Evolutionary conservation across 2,329 filamentous ascomycete genomes (phyloP).

Genomic region (Cordyceps tenuipes): DNA sequence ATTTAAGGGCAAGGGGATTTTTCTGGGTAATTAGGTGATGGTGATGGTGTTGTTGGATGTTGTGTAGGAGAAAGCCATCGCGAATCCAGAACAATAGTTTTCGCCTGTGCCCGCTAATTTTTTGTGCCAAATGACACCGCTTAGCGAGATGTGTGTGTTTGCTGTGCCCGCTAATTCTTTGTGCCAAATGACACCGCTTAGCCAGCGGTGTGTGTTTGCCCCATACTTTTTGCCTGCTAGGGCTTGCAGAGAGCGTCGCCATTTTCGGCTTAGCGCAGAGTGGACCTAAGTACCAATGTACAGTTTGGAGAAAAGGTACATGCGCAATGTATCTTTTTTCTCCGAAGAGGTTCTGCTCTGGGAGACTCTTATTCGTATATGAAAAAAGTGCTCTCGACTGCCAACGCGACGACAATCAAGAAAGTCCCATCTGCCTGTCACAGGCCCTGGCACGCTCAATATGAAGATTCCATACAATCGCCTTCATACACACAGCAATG

Average conservation of each 20-base stretch:
- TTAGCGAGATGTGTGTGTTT: no score
- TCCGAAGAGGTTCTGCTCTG: neutral
- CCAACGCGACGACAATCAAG: no score
- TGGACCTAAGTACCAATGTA: conserved; percentile 25
- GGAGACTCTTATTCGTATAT: conserved; percentile 7
- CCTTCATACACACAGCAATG: conserved; percentile 43
- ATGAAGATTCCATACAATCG: conserved; percentile 58
- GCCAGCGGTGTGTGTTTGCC: conserved; percentile 9
- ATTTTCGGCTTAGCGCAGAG: neutral
- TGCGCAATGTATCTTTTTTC: conserved; percentile 26
- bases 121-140: neutral
- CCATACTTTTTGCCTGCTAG: neutral
- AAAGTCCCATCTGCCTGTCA: no score
- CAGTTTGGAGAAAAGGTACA: conserved; percentile 25
- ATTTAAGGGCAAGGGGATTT: conserved; percentile 71
- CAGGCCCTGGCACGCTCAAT: conserved; percentile 7
- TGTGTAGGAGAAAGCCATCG: neutral
- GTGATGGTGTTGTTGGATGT: conserved; percentile 6
- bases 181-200: neutral
- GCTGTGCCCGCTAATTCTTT: neutral
- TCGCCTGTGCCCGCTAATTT: neutral
- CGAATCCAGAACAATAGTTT: neutral
- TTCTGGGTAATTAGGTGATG: neutral
- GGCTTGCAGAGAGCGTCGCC: neutral
- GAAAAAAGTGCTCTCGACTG: neutral